Conservation (phyloP, 192 early-diverging fungal species). For the Geosiphon pyriformis region DNA sequence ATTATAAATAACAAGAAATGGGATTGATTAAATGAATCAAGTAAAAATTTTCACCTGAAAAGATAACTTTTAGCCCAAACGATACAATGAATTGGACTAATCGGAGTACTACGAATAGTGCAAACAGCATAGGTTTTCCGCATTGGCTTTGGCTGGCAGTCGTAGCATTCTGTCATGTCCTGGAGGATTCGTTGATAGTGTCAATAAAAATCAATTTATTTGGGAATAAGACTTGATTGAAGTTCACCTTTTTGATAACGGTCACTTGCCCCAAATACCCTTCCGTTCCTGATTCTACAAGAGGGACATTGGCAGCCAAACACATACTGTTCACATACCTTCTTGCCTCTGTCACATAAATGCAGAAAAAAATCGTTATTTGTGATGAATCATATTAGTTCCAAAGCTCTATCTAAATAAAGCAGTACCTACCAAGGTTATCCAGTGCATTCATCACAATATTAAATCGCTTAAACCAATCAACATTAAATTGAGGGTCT, state of each 20-base stretch:
- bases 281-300: conserved; percentile 95
- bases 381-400: not conserved
- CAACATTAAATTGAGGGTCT: conserved; percentile 73
- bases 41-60: conserved; percentile 53
- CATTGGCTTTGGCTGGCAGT: conserved; percentile 83
- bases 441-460: conserved; percentile 95
- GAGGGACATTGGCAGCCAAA: conserved; percentile 78
- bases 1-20: conserved; percentile 10
- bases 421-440: conserved; percentile 68
- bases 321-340: conserved; percentile 95
- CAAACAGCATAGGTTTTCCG: conserved; percentile 92
- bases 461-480: conserved; percentile 85
- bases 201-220: too few relatives aligned
- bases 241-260: conserved; percentile 66
- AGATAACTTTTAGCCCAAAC: conserved; percentile 99
- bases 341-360: conserved; percentile 71
- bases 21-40: conserved; percentile 11
- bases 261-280: conserved; percentile 92
- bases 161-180: conserved; percentile 81
- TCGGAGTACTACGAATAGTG: conserved; percentile 95
- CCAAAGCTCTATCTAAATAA: not conserved
- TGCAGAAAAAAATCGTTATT: not conserved
- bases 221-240: too few relatives aligned
- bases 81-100: conserved; percentile 93
- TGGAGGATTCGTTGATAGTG: conserved; percentile 18